phyloP scores from a whole-genome alignment of 257 asterid genomes.

The Osmanthus fragrans region DNA sequence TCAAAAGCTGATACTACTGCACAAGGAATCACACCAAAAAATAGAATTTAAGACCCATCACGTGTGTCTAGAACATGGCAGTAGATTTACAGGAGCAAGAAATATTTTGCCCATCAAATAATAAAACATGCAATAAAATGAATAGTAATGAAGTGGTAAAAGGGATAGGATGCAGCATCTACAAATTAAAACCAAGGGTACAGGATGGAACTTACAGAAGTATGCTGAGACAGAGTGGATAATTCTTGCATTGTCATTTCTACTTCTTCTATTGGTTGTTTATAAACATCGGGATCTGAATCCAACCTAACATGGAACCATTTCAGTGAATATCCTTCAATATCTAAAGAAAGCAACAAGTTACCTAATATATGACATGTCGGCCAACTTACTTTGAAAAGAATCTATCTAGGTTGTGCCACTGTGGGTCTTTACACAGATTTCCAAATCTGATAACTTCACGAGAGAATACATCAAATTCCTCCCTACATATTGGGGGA shows the following conservation, averaged over 20 bases:
- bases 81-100: neutral
- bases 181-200: neutral
- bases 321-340: conserved; percentile 25
- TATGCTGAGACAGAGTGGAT: conserved; percentile 77
- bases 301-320: conserved; percentile 65
- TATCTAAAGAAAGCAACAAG: conserved; percentile 6
- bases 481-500: conserved; percentile 66
- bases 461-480: conserved; percentile 81
- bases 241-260: conserved; percentile 89
- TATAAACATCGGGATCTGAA: conserved; percentile 64
- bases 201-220: conserved; percentile 72
- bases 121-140: neutral
- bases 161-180: neutral
- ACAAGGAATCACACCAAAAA: neutral
- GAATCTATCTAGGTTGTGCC: conserved; percentile 89
- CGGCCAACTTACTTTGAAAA: conserved; percentile 63
- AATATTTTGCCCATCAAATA: neutral
- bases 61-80: neutral
- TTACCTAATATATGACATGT: conserved; percentile 18
- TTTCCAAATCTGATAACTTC: conserved; percentile 94
- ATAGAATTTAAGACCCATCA: neutral
- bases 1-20: conserved; percentile 10
- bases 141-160: neutral
- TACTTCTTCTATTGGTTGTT: conserved; percentile 70
- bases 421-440: conserved; percentile 95